Evolutionary conservation across 805 yeast species (phyloP).

Genomic region (Scheffersomyces ergatensis): DNA sequence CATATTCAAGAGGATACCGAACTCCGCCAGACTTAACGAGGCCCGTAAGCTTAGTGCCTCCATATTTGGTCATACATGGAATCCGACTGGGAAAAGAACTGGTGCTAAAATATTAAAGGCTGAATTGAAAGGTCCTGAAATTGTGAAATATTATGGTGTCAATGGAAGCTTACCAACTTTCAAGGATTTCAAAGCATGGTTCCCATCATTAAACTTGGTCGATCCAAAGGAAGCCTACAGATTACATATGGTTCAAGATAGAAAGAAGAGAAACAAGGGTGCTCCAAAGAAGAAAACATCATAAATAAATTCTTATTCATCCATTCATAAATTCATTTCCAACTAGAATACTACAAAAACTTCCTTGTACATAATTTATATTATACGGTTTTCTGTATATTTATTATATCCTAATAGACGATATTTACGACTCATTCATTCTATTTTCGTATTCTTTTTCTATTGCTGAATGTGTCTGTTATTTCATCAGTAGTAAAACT

Average conservation of each 20-base stretch:
- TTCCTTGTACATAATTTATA: constrained; percentile 2
- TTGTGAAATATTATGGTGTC: constrained; percentile 67
- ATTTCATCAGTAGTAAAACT: constrained; percentile 14
- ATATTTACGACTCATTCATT: background rate
- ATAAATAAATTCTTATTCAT: background rate
- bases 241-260: constrained; percentile 55
- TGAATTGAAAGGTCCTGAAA: constrained; percentile 70
- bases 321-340: too few relatives aligned
- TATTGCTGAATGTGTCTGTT: constrained; percentile 24
- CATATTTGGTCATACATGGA: constrained; percentile 68
- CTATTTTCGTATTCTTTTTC: constrained; percentile 7
- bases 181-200: constrained; percentile 55
- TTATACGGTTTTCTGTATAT: too few relatives aligned
- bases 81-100: constrained; percentile 63
- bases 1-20: constrained; percentile 36
- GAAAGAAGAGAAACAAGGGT: constrained; percentile 86
- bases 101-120: constrained; percentile 69
- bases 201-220: constrained; percentile 48
- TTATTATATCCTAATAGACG: constrained; percentile 1
- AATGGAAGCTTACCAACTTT: constrained; percentile 67
- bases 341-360: too few relatives aligned
- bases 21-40: constrained; percentile 48
- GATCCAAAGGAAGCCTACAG: constrained; percentile 73
- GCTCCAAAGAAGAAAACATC: constrained; percentile 69
- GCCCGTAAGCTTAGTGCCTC: constrained; percentile 60